These are phyloP conservation scores for Danielia oregonensis DNA, from an alignment of 805 yeast genomes.

Conservation along the genomic window DNA sequence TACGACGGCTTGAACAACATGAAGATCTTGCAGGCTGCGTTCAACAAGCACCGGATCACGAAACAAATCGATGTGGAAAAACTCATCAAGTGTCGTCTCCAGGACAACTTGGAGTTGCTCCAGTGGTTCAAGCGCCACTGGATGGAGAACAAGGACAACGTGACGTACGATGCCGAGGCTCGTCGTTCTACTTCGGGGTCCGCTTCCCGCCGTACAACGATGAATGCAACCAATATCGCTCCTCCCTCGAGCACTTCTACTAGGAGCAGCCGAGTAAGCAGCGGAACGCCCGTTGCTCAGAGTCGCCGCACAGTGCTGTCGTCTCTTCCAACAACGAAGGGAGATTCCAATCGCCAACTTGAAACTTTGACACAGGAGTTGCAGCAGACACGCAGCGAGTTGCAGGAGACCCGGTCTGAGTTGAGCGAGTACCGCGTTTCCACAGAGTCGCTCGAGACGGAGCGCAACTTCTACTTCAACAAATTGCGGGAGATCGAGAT, in stretches of 20 bases:
- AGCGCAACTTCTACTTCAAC: constrained; percentile 86
- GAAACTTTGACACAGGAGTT: not conserved
- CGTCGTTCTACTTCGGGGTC: constrained; percentile 16
- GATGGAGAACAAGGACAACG: constrained; percentile 67
- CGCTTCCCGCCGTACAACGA: constrained; percentile 1
- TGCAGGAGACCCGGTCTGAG: constrained; percentile 46
- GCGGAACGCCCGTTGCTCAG: constrained; percentile 1
- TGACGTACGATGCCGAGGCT: constrained; percentile 58
- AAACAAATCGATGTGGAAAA: constrained; percentile 77
- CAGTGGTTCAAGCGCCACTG: constrained; percentile 90
- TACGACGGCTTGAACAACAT: constrained; percentile 77
- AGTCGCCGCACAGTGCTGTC: constrained; percentile 18
- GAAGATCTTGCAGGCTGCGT: constrained; percentile 82
- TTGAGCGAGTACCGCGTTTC: constrained; percentile 54
- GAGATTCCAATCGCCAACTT: not conserved
- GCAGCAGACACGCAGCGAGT: constrained; percentile 17
- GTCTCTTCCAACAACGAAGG: constrained; percentile 7
- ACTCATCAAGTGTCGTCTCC: constrained; percentile 82
- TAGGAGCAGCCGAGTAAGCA: constrained; percentile 6
- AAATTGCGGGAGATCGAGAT: constrained; percentile 88
- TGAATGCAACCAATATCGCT: constrained; percentile 6
- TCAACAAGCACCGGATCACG: constrained; percentile 64
- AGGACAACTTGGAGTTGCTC: constrained; percentile 88
- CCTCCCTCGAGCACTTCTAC: constrained; percentile 8
- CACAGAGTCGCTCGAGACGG: constrained; percentile 68